Conservation (phyloP, 495 filamentous ascomycete genomes). For the Penicillium diatomitis region DNA sequence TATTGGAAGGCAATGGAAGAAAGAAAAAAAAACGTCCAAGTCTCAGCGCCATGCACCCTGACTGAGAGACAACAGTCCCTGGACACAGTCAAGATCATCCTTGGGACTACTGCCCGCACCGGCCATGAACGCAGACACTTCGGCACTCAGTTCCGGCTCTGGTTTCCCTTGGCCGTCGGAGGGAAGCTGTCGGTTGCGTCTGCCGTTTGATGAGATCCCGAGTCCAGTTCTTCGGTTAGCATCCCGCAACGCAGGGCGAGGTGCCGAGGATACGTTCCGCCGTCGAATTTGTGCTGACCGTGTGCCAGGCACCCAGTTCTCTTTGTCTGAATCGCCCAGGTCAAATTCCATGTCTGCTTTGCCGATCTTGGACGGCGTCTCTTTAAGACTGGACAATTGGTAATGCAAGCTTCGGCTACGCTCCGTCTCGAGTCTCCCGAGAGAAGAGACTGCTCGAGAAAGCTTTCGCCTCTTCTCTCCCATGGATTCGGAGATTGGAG, state of each 20-base stretch:
- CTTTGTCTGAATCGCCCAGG: slow-evolving; percentile 77
- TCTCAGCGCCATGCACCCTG: slow-evolving; percentile 51
- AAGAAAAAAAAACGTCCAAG: too few species aligned
- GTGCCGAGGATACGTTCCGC: slow-evolving; percentile 23
- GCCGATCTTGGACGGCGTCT: slow-evolving; percentile 14
- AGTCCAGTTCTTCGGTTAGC: slow-evolving; percentile 26
- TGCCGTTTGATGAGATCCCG: slow-evolving; percentile 21
- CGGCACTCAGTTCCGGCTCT: slow-evolving; percentile 35
- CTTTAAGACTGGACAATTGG: slow-evolving; percentile 16
- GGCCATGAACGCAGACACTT: slow-evolving; percentile 62
- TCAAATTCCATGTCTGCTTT: slow-evolving; percentile 34
- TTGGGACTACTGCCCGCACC: slow-evolving; percentile 51
- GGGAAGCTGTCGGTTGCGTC: slow-evolving; percentile 28
- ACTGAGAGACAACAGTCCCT: slow-evolving; percentile 66
- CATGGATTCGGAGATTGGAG: slow-evolving; percentile 30
- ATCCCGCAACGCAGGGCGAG: slow-evolving; percentile 39
- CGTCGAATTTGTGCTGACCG: slow-evolving; percentile 31
- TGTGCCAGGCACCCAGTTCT: slow-evolving; percentile 72
- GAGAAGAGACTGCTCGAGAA: slow-evolving; percentile 52
- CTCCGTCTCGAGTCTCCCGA: slow-evolving; percentile 55
- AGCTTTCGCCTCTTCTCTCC: slow-evolving; percentile 56
- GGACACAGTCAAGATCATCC: slow-evolving; percentile 69
- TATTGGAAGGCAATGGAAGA: too few species aligned
- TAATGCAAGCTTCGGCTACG: slow-evolving; percentile 13
- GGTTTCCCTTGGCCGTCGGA: slow-evolving; percentile 19